Conservation (phyloP, 2,329 filamentous ascomycete genomes). For the Helminthosporium solani region DNA sequence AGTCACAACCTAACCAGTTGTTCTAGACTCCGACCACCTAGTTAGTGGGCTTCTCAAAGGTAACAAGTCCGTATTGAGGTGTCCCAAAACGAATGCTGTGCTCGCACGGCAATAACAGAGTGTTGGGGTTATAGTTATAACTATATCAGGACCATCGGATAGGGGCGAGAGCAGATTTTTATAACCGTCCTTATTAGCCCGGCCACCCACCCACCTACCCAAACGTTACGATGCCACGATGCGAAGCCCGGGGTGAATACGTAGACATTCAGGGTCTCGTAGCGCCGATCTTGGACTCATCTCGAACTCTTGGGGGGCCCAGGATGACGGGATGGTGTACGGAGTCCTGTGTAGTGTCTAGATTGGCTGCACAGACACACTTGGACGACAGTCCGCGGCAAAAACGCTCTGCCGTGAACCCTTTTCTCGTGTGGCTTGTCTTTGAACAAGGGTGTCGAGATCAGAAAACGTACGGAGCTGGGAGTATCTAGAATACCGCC, state of each 20-base stretch:
- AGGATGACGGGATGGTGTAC: slow-evolving; percentile 19
- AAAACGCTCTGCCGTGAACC: too few relatives aligned
- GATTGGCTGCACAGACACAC: slow-evolving; percentile 14
- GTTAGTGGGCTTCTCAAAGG: too few relatives aligned
- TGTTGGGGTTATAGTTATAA: background rate
- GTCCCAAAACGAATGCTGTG: slow-evolving; percentile 6
- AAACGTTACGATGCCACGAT: too few relatives aligned
- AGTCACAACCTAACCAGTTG: too few relatives aligned
- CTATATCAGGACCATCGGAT: too few relatives aligned
- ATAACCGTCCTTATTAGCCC: slow-evolving; percentile 14
- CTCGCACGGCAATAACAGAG: background rate
- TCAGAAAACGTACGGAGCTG: too few relatives aligned
- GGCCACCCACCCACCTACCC: slow-evolving; percentile 14
- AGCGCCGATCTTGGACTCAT: slow-evolving; percentile 20
- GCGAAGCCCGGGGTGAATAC: too few relatives aligned
- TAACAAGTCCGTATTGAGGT: slow-evolving; percentile 1
- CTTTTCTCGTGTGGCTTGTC: too few relatives aligned
- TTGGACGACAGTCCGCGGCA: too few relatives aligned
- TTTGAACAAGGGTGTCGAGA: too few relatives aligned
- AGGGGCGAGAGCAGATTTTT: slow-evolving; percentile 25
- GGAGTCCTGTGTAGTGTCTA: slow-evolving; percentile 17
- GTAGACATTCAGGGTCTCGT: slow-evolving; percentile 13
- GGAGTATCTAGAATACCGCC: too few relatives aligned
- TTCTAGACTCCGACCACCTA: slow-evolving; percentile 8
- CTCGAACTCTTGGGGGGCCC: slow-evolving; percentile 13